These are phyloP conservation scores for Clonostachys sp. DNA, from an alignment of 2,329 filamentous ascomycete genomes.

Conservation along the genomic window DNA sequence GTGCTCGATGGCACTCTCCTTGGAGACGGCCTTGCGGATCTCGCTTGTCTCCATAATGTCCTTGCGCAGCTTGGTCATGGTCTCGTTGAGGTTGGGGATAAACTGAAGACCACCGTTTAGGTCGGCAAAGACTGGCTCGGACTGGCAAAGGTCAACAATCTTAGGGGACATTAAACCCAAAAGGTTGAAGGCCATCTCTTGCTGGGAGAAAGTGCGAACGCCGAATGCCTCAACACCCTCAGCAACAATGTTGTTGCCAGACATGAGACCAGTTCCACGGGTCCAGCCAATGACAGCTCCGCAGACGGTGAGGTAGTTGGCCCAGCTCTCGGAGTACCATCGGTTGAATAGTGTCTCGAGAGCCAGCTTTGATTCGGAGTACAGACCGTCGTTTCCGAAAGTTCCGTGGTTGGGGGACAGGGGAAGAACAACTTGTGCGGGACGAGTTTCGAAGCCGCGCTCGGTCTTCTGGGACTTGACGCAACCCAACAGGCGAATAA, in stretches of 20 bases:
- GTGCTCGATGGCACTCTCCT: constrained; percentile 95
- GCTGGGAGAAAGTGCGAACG: constrained; percentile 96
- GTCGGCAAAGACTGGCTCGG: constrained; percentile 93
- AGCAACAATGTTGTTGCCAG: constrained; percentile 94
- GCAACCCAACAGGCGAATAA: constrained; percentile 82
- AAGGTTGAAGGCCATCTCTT: constrained; percentile 99
- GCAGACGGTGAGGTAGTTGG: constrained; percentile 95
- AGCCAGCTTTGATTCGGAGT: constrained; percentile 96
- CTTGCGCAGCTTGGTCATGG: constrained; percentile 90
- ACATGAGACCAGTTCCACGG: constrained; percentile 96
- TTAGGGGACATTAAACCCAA: constrained; percentile 92
- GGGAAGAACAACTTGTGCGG: constrained; percentile 92
- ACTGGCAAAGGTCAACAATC: constrained; percentile 92
- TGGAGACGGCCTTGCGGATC: constrained; percentile 86
- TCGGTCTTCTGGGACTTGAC: constrained; percentile 89
- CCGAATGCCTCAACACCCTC: constrained; percentile 96
- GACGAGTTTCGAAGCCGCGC: constrained; percentile 87
- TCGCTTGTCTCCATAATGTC: constrained; percentile 95
- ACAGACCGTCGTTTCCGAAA: constrained; percentile 95
- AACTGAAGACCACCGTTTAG: constrained; percentile 97
- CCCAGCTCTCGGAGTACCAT: constrained; percentile 97
- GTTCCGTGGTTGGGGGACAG: constrained; percentile 98
- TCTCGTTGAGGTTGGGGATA: constrained; percentile 89
- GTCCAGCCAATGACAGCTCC: constrained; percentile 99
- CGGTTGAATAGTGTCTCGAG: constrained; percentile 97